These are phyloP conservation scores for Aspergillus hancockii DNA, from an alignment of 495 filamentous ascomycete genomes.

Conservation along the genomic window DNA sequence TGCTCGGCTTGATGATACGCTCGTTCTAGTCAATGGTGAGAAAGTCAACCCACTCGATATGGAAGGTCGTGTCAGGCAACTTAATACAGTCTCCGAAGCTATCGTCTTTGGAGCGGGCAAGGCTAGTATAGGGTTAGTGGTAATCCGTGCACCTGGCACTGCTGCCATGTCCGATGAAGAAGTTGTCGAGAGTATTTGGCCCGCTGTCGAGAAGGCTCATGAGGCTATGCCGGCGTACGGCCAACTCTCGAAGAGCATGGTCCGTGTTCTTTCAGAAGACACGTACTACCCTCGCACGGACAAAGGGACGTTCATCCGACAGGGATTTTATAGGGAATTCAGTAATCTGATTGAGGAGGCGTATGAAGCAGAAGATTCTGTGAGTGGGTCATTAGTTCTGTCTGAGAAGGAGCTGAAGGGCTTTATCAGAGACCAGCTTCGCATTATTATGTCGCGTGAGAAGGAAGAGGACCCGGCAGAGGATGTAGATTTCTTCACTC, in stretches of 20 bases:
- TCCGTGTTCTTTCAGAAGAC: slow-evolving; percentile 46
- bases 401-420: slow-evolving; percentile 27
- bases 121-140: slow-evolving; percentile 41
- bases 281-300: slow-evolving; percentile 53
- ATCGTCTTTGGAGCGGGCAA: slow-evolving; percentile 43
- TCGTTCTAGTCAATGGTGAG: slow-evolving; percentile 65
- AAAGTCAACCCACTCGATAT: slow-evolving; percentile 67
- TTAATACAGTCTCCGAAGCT: slow-evolving; percentile 36
- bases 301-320: slow-evolving; percentile 58
- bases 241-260: slow-evolving; percentile 53
- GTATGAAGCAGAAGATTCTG: slow-evolving; percentile 39
- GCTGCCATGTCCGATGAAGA: slow-evolving; percentile 41
- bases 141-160: slow-evolving; percentile 46
- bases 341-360: slow-evolving; percentile 46
- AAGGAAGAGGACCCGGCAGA: slow-evolving; percentile 14
- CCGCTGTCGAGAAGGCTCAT: slow-evolving; percentile 52
- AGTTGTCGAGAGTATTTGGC: slow-evolving; percentile 54
- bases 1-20: slow-evolving; percentile 58
- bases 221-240: slow-evolving; percentile 51
- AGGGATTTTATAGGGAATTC: slow-evolving; percentile 53
- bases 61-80: slow-evolving; percentile 49
- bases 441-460: slow-evolving; percentile 11
- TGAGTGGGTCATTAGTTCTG: slow-evolving; percentile 21
- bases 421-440: slow-evolving; percentile 25
- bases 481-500: slow-evolving; percentile 52